Base-by-base conservation (phyloP, 2,329 filamentous ascomycete species). In the Dothidotthia symphoricarpi region DNA sequence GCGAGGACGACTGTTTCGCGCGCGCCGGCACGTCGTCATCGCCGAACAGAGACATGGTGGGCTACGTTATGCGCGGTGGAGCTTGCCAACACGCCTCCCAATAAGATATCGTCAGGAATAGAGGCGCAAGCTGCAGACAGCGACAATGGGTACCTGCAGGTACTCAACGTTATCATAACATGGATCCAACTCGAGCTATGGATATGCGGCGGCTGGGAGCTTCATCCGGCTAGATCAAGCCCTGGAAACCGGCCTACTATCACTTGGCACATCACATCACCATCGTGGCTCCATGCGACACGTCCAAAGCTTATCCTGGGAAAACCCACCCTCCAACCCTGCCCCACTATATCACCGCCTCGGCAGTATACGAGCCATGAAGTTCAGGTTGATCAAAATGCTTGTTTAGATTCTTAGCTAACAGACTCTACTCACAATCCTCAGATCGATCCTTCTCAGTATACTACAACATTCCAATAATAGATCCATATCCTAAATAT, bases 21-120 rank as follows among this genome's bases (percentile, higher is more conserved):
- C 57, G 63, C 49, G 54, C 38, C 39, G 61, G 57, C 45, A 55
- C 19, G 39, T 60, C 55, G 49, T 67, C 60, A 49, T 66, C 60
- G 45, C 66, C 66, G 37, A 69, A 69, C 31, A 69, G 59, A 40
- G 67, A 69, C 67, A 69, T 69, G 36, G 33, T 46, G 17, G 34
- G 29, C 28, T 16, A 31, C 24, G 36, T n/a, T 13, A 33, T n/a
- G 28, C n/a, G n/a, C n/a, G n/a, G n/a, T n/a, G n/a, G n/a, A n/a
- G n/a, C n/a, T n/a, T n/a, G n/a, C n/a, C n/a, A n/a, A n/a, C n/a
- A n/a, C n/a, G n/a, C n/a, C n/a, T n/a, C n/a, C n/a, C n/a, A n/a
- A n/a, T 33, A 44, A 40, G 27, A 33, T 43, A 34, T 31, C 43
- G 29, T 27, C 25, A 29, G 35, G 31, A 34, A 39, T 24, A 43